Evolutionary conservation across 306 rosid genomes (phyloP).

Genomic region (Parietaria judaica): DNA sequence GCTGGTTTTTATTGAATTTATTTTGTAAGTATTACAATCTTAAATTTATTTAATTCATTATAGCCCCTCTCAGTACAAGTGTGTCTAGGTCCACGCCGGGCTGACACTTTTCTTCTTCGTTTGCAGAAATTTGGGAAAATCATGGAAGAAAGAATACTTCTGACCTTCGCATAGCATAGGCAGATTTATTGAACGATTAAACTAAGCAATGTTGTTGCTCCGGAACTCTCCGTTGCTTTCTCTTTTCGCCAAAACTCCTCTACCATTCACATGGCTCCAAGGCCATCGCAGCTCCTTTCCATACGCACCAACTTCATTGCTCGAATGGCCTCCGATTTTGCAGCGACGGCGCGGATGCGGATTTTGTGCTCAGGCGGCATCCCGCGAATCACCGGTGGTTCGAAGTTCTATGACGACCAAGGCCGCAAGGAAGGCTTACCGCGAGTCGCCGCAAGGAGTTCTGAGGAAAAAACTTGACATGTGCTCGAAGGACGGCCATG

Average conservation of each 20-base stretch:
- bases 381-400: constrained; percentile 8
- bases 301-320: neutral
- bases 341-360: constrained; percentile 1
- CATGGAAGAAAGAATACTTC: neutral
- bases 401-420: constrained; percentile 22
- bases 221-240: constrained; percentile 41
- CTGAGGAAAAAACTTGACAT: constrained; percentile 32
- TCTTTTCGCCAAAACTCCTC: constrained; percentile 32
- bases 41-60: no score
- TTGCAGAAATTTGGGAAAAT: constrained; percentile 5
- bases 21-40: no score
- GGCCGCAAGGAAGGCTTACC: constrained; percentile 33
- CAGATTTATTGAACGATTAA: no score
- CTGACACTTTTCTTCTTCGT: no score
- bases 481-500: constrained; percentile 50
- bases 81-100: no score
- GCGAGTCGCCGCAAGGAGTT: constrained; percentile 46
- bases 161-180: neutral
- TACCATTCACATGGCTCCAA: constrained; percentile 16
- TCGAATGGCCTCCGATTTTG: constrained; percentile 5
- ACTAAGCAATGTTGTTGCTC: neutral
- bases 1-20: no score
- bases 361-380: constrained; percentile 23
- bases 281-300: constrained; percentile 10
- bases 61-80: no score